Percentiles rank a stretch among this genome's conserved stretches.
These are phyloP conservation scores for baker's yeast (Saccharomyces cerevisiae) DNA, from an alignment of 805 yeast species.

Conservation along the genomic window DNA sequence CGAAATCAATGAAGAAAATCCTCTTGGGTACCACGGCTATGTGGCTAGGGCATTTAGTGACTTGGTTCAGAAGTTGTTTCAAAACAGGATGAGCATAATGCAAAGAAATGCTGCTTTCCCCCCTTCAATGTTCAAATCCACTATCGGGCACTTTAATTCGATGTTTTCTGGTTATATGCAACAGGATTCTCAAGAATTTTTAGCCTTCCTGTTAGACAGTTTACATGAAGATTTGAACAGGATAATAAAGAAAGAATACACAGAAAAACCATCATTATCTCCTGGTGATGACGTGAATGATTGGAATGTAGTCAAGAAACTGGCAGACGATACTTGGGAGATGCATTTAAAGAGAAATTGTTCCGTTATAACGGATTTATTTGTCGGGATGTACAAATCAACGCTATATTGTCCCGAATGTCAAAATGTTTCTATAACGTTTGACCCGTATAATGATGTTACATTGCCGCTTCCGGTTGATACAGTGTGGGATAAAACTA, in stretches of 20 bases:
- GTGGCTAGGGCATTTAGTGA: slow-evolving; percentile 70
- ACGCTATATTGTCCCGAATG: slow-evolving; percentile 86
- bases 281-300: slow-evolving; percentile 53
- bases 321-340: slow-evolving; percentile 75
- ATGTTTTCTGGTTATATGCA: slow-evolving; percentile 84
- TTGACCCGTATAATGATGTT: slow-evolving; percentile 87
- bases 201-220: slow-evolving; percentile 83
- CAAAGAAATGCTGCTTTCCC: slow-evolving; percentile 31
- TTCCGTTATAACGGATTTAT: slow-evolving; percentile 75
- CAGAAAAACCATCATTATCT: slow-evolving; percentile 75
- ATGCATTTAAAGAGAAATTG: slow-evolving; percentile 74
- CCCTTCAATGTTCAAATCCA: slow-evolving; percentile 71
- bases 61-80: slow-evolving; percentile 54
- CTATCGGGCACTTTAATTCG: slow-evolving; percentile 70
- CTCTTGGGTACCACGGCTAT: slow-evolving; percentile 77
- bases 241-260: slow-evolving; percentile 70
- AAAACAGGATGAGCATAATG: slow-evolving; percentile 19
- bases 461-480: slow-evolving; percentile 82
- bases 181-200: slow-evolving; percentile 92
- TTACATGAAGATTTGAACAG: slow-evolving; percentile 89
- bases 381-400: slow-evolving; percentile 85
- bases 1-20: slow-evolving; percentile 71
- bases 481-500: slow-evolving; percentile 59
- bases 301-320: slow-evolving; percentile 41
- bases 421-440: slow-evolving; percentile 69